Percentiles rank a stretch among this genome's conserved stretches.
phyloP scores from a whole-genome alignment of 2,329 filamentous ascomycete genomes.

The Rhinocladiella similis region DNA sequence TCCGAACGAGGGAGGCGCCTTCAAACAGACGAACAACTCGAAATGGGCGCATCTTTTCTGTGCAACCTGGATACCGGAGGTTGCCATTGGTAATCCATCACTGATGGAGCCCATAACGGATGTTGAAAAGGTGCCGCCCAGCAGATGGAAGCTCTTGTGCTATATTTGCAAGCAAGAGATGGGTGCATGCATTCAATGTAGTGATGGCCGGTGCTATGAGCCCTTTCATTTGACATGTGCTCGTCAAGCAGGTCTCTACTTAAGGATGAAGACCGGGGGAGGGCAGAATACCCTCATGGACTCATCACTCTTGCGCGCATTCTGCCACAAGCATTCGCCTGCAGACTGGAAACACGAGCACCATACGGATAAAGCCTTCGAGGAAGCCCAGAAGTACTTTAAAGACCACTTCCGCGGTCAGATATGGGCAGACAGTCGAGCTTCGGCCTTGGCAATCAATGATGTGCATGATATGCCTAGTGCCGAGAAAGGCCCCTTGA shows the following conservation, averaged over 20 bases:
- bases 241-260: conserved; percentile 77
- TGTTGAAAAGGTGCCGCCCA: conserved; percentile 94
- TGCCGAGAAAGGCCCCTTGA: conserved; percentile 49
- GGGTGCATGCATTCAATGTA: conserved; percentile 97
- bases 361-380: conserved; percentile 75
- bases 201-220: conserved; percentile 94
- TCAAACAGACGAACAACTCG: conserved; percentile 95
- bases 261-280: conserved; percentile 95
- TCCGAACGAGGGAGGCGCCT: conserved; percentile 93
- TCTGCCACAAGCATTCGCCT: conserved; percentile 93
- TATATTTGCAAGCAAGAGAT: conserved; percentile 98
- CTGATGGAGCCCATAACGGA: conserved; percentile 99
- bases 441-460: conserved; percentile 75
- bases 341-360: conserved; percentile 85
- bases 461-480: conserved; percentile 61
- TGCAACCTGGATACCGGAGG: conserved; percentile 97
- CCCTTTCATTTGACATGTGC: conserved; percentile 98
- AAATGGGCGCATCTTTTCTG: conserved; percentile 97
- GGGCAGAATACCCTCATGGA: conserved; percentile 77
- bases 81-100: conserved; percentile 90
- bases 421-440: conserved; percentile 89
- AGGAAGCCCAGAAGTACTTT: conserved; percentile 85
- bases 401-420: conserved; percentile 83
- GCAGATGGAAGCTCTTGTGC: conserved; percentile 87
- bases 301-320: conserved; percentile 82